Evolutionary conservation across 192 early-diverging fungal species (phyloP).

Genomic region (Coemansia sp.): DNA sequence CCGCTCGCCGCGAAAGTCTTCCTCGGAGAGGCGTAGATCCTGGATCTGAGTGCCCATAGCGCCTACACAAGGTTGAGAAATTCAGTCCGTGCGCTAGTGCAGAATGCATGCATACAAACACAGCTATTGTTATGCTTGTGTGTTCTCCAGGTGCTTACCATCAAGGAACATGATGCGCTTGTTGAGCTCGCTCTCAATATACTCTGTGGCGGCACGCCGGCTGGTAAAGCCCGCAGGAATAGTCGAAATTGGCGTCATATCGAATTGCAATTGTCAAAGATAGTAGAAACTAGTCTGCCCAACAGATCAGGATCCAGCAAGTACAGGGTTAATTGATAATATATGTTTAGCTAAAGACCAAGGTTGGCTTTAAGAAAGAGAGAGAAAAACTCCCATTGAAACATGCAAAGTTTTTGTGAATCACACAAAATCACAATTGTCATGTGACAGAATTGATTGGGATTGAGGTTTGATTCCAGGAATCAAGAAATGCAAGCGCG

Average conservation of each 20-base stretch:
- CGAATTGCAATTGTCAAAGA: slow-evolving; percentile 2
- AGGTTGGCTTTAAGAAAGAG: background rate
- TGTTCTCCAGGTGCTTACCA: slow-evolving; percentile 53
- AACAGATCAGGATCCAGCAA: background rate
- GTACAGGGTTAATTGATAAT: background rate
- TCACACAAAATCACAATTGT: slow-evolving; percentile 4
- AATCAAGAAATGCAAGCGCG: slow-evolving; percentile 1
- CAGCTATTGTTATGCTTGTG: background rate
- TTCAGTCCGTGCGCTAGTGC: no score
- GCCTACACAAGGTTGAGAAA: slow-evolving; percentile 21
- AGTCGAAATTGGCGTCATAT: slow-evolving; percentile 30
- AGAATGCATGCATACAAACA: background rate
- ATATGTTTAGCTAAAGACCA: background rate
- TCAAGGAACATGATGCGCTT: slow-evolving; percentile 95
- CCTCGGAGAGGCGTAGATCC: slow-evolving; percentile 72
- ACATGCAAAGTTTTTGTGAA: slow-evolving; percentile 5
- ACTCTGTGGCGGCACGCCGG: slow-evolving; percentile 54
- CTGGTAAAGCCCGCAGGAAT: slow-evolving; percentile 42
- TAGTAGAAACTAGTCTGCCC: no score
- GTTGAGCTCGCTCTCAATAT: slow-evolving; percentile 71
- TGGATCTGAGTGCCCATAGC: slow-evolving; percentile 97
- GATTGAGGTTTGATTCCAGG: background rate
- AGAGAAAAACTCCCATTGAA: background rate
- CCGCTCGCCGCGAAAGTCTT: slow-evolving; percentile 79
- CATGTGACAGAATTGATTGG: slow-evolving; percentile 2